These are phyloP conservation scores for Cystoderma amianthinum DNA, from an alignment of 768 basidiomycete genomes.

Conservation along the genomic window DNA sequence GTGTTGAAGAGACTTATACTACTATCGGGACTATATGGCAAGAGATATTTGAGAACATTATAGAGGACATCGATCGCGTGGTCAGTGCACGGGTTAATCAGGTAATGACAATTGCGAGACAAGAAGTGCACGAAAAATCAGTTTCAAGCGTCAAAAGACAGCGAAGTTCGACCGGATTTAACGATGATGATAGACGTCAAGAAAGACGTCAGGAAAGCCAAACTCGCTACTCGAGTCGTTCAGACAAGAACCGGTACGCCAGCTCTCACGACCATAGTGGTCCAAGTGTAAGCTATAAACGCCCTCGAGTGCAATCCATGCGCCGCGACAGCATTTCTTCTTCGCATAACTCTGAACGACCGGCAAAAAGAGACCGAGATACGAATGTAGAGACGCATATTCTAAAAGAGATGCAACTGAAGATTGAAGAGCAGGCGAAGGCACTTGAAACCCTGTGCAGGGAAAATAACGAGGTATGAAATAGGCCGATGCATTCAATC, in stretches of 20 bases:
- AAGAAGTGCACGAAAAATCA: constrained; percentile 5
- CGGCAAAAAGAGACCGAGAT: not conserved
- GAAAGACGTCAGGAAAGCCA: not conserved
- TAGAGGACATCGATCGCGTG: constrained; percentile 29
- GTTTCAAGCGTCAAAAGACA: constrained; percentile 11
- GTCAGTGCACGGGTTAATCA: constrained; percentile 24
- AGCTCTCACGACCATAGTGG: not conserved
- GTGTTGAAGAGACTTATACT: constrained; percentile 27
- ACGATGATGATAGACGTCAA: constrained; percentile 1
- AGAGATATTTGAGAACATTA: constrained; percentile 33
- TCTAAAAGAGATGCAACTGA: constrained; percentile 37
- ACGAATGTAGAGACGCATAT: constrained; percentile 8
- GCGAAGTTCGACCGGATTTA: constrained; percentile 4
- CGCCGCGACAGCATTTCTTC: not conserved
- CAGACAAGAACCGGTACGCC: not conserved
- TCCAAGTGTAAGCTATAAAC: constrained; percentile 11
- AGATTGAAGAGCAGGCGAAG: constrained; percentile 41
- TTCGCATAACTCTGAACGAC: not conserved
- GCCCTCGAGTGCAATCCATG: constrained; percentile 14
- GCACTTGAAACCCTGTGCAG: constrained; percentile 33
- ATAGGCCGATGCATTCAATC: not conserved
- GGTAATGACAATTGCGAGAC: constrained; percentile 14
- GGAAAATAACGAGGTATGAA: constrained; percentile 39
- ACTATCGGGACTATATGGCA: constrained; percentile 41
- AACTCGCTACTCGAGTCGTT: not conserved